Percentiles rank a stretch among this genome's conserved stretches.
These are phyloP conservation scores for Schizosaccharomyces japonicus DNA, from an alignment of 805 yeast species.

Conservation along the genomic window DNA sequence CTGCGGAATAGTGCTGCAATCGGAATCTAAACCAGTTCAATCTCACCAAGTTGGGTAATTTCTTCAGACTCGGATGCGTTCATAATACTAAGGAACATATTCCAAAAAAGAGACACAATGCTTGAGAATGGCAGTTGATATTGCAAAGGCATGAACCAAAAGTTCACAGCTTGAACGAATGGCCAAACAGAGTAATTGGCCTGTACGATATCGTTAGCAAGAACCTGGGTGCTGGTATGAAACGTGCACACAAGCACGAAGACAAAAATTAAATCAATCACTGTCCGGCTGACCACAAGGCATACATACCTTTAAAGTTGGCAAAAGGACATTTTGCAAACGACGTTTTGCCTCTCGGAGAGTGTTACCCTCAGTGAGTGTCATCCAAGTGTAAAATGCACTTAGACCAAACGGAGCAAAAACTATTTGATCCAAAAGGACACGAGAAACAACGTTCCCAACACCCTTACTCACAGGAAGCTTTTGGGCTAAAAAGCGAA, in stretches of 20 bases:
- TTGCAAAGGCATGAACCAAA: conserved; percentile 4
- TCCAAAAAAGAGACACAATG: not conserved
- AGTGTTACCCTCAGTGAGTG: not conserved
- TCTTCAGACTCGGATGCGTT: too few relatives aligned
- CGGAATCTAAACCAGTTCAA: too few relatives aligned
- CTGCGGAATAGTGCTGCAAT: too few relatives aligned
- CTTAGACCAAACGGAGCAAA: conserved; percentile 4
- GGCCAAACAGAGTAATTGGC: conserved; percentile 2
- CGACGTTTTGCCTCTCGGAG: not conserved
- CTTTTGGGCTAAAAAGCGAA: not conserved
- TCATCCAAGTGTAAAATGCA: not conserved
- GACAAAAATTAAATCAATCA: too few relatives aligned
- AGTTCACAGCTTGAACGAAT: not conserved
- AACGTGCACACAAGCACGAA: too few relatives aligned
- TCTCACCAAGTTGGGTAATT: too few relatives aligned
- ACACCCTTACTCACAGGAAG: not conserved
- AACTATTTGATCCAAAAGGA: not conserved
- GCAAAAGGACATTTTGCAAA: not conserved
- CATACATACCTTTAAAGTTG: not conserved
- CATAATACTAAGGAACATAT: not conserved
- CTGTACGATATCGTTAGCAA: not conserved
- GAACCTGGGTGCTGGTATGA: too few relatives aligned
- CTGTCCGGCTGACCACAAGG: too few relatives aligned
- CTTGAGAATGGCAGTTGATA: conserved; percentile 3
- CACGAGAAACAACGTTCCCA: not conserved